Conservation (phyloP, 306 rosid genomes). For the Pachyrhizus erosus region DNA sequence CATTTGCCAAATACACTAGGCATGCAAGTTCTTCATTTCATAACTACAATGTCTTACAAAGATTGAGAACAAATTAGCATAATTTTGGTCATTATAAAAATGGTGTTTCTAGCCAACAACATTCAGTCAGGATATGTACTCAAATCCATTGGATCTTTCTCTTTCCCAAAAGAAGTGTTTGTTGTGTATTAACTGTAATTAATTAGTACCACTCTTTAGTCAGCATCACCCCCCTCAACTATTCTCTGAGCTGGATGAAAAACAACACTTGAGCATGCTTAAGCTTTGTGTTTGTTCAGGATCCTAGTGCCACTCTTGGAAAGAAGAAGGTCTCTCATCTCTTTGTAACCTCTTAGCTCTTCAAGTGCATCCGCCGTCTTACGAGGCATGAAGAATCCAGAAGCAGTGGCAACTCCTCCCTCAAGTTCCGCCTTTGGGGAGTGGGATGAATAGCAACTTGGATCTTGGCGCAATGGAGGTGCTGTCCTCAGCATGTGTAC, state of each 20-base stretch:
- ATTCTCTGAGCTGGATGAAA: neutral
- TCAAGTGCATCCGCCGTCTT: slow-evolving; percentile 62
- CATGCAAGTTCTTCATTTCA: slow-evolving; percentile 34
- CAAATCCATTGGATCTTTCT: slow-evolving; percentile 28
- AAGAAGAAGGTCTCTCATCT: slow-evolving; percentile 67
- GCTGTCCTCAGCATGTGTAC: slow-evolving; percentile 89
- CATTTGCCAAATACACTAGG: slow-evolving; percentile 25
- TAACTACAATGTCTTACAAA: slow-evolving; percentile 34
- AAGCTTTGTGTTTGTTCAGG: slow-evolving; percentile 46
- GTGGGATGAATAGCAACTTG: slow-evolving; percentile 65
- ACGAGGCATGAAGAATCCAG: slow-evolving; percentile 67
- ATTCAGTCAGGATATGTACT: slow-evolving; percentile 52
- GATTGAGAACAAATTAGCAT: slow-evolving; percentile 36
- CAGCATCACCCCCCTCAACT: slow-evolving; percentile 35
- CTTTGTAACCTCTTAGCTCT: slow-evolving; percentile 60
- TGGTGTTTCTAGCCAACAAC: slow-evolving; percentile 37
- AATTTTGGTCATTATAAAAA: slow-evolving; percentile 33
- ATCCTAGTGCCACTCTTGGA: slow-evolving; percentile 61
- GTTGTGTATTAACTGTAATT: slow-evolving; percentile 36
- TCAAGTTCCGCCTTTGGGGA: slow-evolving; percentile 62
- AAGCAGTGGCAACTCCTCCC: slow-evolving; percentile 68
- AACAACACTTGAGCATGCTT: slow-evolving; percentile 36
- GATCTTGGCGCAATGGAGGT: slow-evolving; percentile 83
- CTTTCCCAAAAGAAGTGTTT: slow-evolving; percentile 11
- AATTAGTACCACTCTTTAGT: slow-evolving; percentile 37